Evolutionary conservation across 306 rosid species (phyloP).

Genomic region (Vigna unguiculata): DNA sequence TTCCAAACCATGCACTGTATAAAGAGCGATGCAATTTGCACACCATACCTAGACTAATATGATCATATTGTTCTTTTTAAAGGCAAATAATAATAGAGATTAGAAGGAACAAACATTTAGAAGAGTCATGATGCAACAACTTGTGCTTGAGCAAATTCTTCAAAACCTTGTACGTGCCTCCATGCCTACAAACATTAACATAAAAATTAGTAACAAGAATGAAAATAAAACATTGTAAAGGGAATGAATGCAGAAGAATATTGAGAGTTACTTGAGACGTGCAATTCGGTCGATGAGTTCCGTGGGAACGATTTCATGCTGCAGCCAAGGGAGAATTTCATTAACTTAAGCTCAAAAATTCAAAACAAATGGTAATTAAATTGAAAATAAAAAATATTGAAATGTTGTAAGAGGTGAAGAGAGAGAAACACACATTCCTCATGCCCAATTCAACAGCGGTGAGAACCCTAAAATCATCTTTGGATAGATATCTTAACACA

Average conservation of each 20-base stretch:
- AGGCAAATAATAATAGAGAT: background rate
- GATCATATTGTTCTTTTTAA: background rate
- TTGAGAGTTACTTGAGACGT: slow-evolving; percentile 37
- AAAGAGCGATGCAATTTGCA: no score
- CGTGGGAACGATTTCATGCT: slow-evolving; percentile 85
- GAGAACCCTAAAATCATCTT: slow-evolving; percentile 94
- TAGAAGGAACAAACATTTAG: slow-evolving; percentile 73
- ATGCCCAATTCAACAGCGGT: slow-evolving; percentile 95
- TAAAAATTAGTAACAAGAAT: background rate
- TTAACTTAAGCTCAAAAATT: background rate
- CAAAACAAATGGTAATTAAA: background rate
- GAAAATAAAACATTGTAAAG: background rate
- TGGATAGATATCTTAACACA: slow-evolving; percentile 79
- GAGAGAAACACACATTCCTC: slow-evolving; percentile 66
- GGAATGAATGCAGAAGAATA: background rate
- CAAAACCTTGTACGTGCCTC: slow-evolving; percentile 88
- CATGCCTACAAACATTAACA: slow-evolving; percentile 63
- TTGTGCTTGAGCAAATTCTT: slow-evolving; percentile 87
- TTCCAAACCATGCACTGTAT: no score
- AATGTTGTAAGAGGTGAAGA: background rate
- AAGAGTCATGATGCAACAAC: slow-evolving; percentile 87
- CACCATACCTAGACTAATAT: background rate
- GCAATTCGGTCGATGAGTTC: slow-evolving; percentile 84
- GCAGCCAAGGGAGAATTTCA: slow-evolving; percentile 27
- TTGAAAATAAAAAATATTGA: background rate